Conservation (phyloP, 305 asterid species). For the Solanum hybrid region DNA sequence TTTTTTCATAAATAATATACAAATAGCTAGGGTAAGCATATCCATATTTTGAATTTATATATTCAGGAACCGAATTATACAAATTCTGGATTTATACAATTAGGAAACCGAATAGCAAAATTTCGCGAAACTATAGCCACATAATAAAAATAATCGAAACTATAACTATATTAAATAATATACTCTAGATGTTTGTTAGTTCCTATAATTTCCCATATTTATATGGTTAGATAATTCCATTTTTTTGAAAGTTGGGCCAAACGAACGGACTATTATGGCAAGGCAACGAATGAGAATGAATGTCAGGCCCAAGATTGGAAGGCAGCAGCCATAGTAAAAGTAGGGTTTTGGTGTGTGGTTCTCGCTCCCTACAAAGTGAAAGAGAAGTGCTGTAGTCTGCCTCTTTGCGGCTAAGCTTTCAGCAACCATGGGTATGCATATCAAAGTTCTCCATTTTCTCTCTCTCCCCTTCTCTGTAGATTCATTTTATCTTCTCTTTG, state of each 20-base stretch:
- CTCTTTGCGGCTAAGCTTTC: neutral
- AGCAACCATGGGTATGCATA: conserved; percentile 1
- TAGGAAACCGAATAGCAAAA: too few relatives aligned
- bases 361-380: neutral
- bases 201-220: too few relatives aligned
- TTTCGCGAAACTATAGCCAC: too few relatives aligned
- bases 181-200: too few relatives aligned
- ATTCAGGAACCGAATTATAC: too few relatives aligned
- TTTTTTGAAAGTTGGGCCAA: neutral
- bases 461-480: neutral
- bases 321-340: neutral
- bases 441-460: neutral
- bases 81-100: too few relatives aligned
- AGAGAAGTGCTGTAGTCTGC: neutral
- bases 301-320: neutral
- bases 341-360: neutral
- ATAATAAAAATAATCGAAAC: too few relatives aligned
- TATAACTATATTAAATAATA: too few relatives aligned
- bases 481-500: neutral
- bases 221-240: too few relatives aligned
- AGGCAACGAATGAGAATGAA: neutral
- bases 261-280: neutral
- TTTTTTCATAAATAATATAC: too few relatives aligned
- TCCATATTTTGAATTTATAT: too few relatives aligned
- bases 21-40: too few relatives aligned